Evolutionary conservation across 78 protist species (phyloP), one percentile per base, ranked within the genome.

Genomic region (Guillardia theta): DNA sequence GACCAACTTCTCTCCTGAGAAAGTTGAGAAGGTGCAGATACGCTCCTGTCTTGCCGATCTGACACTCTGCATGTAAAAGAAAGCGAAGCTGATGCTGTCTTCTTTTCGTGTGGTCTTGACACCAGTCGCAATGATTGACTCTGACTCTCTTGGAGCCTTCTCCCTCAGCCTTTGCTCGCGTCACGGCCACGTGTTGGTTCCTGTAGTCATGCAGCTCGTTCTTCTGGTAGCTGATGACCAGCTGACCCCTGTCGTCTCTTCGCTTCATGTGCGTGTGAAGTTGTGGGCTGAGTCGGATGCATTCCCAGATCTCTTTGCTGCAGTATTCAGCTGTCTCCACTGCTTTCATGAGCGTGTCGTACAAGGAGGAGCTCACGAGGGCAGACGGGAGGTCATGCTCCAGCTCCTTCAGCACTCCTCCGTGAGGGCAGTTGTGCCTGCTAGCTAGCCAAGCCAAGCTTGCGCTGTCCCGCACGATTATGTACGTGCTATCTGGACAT

Each of bases 11-110:
- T 24, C 22, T 24, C 83, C 22, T 15, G 83, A 80, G 50, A 46
- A 80, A 8, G 53, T 33, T 8, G 90, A 44, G 12, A 48, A 80
- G 24, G 37, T 80, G 90, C 90, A 80, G 33, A n/a, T 43, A 80
- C 43, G 95, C 90, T 6, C 95, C 95, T 36, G 95, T 94, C 95
- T 94, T 94, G 19, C 95, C 95, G n/a, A 94, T 64, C 95, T 94
- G 95, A 9, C 92, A 77, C 44, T 54, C 64, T 15, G 88, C 95
- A 30, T 39, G 37, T 58, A 94, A 62, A 41, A 80, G 37, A 19
- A 94, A 83, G 19, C 95, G 92, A 24, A 58, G 70, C 70, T 58
- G 39, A 30, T 58, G 70, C 70, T 58, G 21, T n/a, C n/a, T n/a
- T n/a, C n/a, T n/a, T n/a, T n/a, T n/a, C n/a, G n/a, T n/a, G 39